A percentile compares a stretch with the other conserved stretches of the same genome.
These are phyloP conservation scores for Aspergillus heteromorphus DNA, from an alignment of 495 filamentous ascomycete genomes.

Conservation along the genomic window DNA sequence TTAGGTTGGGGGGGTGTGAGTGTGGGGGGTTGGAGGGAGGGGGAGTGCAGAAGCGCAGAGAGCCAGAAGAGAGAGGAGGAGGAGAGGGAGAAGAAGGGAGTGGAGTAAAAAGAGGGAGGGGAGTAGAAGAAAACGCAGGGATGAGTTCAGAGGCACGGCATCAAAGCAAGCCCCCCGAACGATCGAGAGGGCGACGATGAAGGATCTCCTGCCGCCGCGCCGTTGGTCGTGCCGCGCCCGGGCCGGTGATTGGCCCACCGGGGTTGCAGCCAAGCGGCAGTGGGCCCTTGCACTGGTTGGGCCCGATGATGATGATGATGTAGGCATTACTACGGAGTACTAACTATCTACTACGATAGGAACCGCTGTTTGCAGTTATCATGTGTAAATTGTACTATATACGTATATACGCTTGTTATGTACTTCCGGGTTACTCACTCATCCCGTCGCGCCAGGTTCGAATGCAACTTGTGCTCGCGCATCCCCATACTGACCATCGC, in stretches of 20 bases:
- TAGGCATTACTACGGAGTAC: not conserved
- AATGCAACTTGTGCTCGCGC: conserved; percentile 75
- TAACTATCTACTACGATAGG: not conserved
- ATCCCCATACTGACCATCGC: conserved; percentile 60
- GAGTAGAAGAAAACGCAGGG: not conserved
- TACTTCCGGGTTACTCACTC: conserved; percentile 21
- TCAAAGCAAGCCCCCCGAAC: not conserved
- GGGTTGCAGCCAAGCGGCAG: not conserved
- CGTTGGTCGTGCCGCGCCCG: not conserved
- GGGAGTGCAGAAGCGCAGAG: not conserved
- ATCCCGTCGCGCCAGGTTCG: conserved; percentile 53
- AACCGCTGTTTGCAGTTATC: too few relatives aligned
- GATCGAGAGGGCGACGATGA: not conserved
- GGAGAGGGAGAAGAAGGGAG: not conserved
- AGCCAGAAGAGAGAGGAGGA: not conserved
- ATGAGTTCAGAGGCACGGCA: too few relatives aligned
- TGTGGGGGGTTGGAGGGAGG: not conserved
- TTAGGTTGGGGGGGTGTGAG: not conserved
- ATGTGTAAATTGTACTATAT: not conserved
- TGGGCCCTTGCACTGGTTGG: not conserved
- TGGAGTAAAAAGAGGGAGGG: not conserved
- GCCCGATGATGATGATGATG: not conserved
- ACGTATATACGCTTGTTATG: not conserved
- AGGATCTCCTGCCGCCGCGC: not conserved
- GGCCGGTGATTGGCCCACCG: not conserved